Percentiles rank a stretch among this genome's conserved stretches.
Conservation (phyloP, 371 early-diverging fungal genomes). For the Umbelopsis sp. region DNA sequence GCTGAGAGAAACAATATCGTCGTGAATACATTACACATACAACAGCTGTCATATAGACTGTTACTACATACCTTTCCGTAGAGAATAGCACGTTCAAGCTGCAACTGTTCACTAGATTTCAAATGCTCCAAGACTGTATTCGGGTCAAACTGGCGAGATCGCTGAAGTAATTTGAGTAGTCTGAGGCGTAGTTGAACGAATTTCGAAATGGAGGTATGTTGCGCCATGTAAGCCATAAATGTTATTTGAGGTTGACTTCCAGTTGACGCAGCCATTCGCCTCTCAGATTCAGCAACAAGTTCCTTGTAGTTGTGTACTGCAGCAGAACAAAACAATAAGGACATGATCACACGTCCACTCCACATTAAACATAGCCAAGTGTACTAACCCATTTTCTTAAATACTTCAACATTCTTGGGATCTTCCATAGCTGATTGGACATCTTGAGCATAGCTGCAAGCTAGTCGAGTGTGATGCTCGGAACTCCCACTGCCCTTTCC, state of each 20-base stretch:
- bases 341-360: not conserved
- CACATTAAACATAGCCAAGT: not conserved
- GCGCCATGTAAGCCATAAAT: constrained; percentile 40
- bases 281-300: constrained; percentile 11
- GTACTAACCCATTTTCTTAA: constrained; percentile 35
- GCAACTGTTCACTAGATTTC: constrained; percentile 38
- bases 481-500: constrained; percentile 50
- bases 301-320: constrained; percentile 32
- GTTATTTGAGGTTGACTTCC: constrained; percentile 23
- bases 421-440: constrained; percentile 34
- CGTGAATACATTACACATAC: not conserved
- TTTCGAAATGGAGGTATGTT: constrained; percentile 21
- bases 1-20: constrained; percentile 32
- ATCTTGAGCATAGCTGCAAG: constrained; percentile 54
- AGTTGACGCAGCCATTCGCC: constrained; percentile 11
- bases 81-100: constrained; percentile 55
- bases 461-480: constrained; percentile 56
- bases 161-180: constrained; percentile 40
- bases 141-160: constrained; percentile 40
- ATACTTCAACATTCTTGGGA: constrained; percentile 21
- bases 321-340: not conserved
- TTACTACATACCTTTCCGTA: constrained; percentile 47
- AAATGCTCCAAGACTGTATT: constrained; percentile 29
- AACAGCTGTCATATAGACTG: not conserved
- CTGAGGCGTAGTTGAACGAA: constrained; percentile 36